phyloP scores from a whole-genome alignment of 2,329 filamentous ascomycete genomes.

The Ascochyta pisi region DNA sequence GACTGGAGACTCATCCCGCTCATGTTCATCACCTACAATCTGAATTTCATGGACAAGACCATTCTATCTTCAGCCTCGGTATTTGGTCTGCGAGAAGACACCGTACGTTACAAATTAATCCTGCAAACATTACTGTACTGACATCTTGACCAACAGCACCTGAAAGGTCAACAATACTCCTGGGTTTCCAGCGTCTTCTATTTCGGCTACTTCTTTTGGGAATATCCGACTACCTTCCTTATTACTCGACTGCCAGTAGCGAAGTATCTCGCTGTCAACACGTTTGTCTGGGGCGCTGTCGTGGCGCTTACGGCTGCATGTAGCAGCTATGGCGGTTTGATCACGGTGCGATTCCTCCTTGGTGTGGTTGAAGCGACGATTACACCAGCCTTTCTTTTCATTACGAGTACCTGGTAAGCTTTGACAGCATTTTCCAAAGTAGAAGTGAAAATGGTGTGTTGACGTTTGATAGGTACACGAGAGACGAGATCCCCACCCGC shows the following conservation, averaged over 20 bases:
- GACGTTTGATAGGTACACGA: slow-evolving; percentile 2
- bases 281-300: slow-evolving; percentile 3
- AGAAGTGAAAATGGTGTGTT: not conserved
- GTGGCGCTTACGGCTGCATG: slow-evolving; percentile 3
- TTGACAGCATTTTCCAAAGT: not conserved
- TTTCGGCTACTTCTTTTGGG: slow-evolving; percentile 9
- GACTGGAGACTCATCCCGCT: slow-evolving; percentile 63
- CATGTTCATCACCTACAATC: slow-evolving; percentile 64
- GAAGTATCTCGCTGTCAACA: slow-evolving; percentile 5
- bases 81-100: slow-evolving; percentile 55
- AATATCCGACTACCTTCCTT: slow-evolving; percentile 8
- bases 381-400: slow-evolving; percentile 29
- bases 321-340: slow-evolving; percentile 2
- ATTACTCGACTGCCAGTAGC: slow-evolving; percentile 1
- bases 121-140: not conserved
- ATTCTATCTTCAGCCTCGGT: slow-evolving; percentile 58
- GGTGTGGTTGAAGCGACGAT: slow-evolving; percentile 13
- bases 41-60: slow-evolving; percentile 69
- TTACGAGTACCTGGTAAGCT: slow-evolving; percentile 38
- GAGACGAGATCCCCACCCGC: slow-evolving; percentile 11
- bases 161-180: slow-evolving; percentile 11
- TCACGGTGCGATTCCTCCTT: slow-evolving; percentile 8
- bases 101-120: not conserved
- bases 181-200: slow-evolving; percentile 10
- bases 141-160: not conserved